Base-by-base conservation (phyloP, 140 eudicot genomes). In the Senecio squalidus region DNA sequence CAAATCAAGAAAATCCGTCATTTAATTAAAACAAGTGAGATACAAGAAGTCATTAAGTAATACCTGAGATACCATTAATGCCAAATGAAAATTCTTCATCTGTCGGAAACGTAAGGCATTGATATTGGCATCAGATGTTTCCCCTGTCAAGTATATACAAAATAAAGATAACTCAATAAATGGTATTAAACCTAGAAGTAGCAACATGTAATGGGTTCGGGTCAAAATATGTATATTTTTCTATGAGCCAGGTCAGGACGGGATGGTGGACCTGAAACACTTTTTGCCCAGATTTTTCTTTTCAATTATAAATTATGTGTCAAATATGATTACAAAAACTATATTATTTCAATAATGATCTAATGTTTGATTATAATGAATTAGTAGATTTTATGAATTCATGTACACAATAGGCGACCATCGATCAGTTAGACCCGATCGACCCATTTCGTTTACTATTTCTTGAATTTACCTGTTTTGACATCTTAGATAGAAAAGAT, bases 61-160 rank as follows among this genome's bases (percentile, higher is more conserved):
- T 76, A 91, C 98, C 95, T 92, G 98, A 61, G 98, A 92, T 59
- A 80, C 59, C 96, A 92, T 87, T 55, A 92, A 67, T 13, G 95
- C 95, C 65, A 92, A 48, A 69, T 92, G 96, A 66, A 86, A 92
- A 78, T 92, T 92, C 69, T 92, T 92, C 92, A 87, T 87, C 59
- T 92, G 98, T 68, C 98, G 80, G 39, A 80, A 69, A 41, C 96
- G 89, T 29, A 92, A 66, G 50, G 79, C 82, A 60, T 66, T 82
- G 51, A 87, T 70, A 58, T 77, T 71, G 6, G 51, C 58, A 71
- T 92, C 95, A 39, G 70, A 64, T 48, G 96, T 92, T 79, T 87
- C 98, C 29, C 98, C 98, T 92, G 76, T 38, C 23, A 58, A 78
- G 22, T 5, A 66, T 33, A 55, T 28, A 52, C 20, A 68, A 40